A percentile compares a stretch with the other conserved stretches of the same genome.
These are phyloP conservation scores for Pseudogymnoascus sp. DNA, from an alignment of 2,329 filamentous ascomycete genomes.

Conservation along the genomic window DNA sequence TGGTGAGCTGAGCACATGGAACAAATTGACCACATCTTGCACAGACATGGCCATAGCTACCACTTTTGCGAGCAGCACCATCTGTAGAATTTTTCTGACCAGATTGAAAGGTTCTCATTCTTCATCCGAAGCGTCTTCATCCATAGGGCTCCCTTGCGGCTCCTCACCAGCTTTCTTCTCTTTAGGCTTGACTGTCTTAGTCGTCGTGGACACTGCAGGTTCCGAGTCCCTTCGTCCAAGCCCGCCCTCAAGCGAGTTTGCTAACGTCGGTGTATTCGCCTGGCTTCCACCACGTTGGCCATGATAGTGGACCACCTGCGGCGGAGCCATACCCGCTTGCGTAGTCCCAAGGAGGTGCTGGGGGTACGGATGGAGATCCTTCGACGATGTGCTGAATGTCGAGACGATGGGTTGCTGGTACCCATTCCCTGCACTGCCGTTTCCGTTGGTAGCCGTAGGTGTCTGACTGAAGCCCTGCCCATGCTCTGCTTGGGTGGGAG, in stretches of 20 bases:
- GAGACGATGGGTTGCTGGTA: slow-evolving; percentile 63
- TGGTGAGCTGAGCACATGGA: neutral
- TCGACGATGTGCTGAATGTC: slow-evolving; percentile 64
- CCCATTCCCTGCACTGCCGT: slow-evolving; percentile 49
- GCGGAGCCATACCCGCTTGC: slow-evolving; percentile 55
- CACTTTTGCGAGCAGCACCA: neutral
- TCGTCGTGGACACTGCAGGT: neutral
- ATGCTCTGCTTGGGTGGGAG: slow-evolving; percentile 57
- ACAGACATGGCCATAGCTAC: neutral
- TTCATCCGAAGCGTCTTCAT: neutral
- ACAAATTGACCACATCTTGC: neutral
- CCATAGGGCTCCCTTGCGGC: neutral
- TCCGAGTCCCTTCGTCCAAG: neutral
- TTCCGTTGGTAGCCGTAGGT: slow-evolving; percentile 38
- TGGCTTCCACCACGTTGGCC: slow-evolving; percentile 62
- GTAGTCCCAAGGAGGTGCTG: slow-evolving; percentile 54
- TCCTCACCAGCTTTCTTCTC: neutral
- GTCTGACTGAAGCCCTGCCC: slow-evolving; percentile 40
- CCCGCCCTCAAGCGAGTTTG: slow-evolving; percentile 10
- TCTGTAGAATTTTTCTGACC: neutral
- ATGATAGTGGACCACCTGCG: slow-evolving; percentile 62
- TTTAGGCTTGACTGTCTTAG: neutral
- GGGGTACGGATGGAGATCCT: slow-evolving; percentile 62
- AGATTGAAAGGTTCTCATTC: slow-evolving; percentile 4
- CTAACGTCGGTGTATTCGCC: slow-evolving; percentile 54